Evolutionary conservation across 2,329 filamentous ascomycete species (phyloP), one percentile per base, ranked within the genome.

Genomic region (Pyrenophora seminiperda): DNA sequence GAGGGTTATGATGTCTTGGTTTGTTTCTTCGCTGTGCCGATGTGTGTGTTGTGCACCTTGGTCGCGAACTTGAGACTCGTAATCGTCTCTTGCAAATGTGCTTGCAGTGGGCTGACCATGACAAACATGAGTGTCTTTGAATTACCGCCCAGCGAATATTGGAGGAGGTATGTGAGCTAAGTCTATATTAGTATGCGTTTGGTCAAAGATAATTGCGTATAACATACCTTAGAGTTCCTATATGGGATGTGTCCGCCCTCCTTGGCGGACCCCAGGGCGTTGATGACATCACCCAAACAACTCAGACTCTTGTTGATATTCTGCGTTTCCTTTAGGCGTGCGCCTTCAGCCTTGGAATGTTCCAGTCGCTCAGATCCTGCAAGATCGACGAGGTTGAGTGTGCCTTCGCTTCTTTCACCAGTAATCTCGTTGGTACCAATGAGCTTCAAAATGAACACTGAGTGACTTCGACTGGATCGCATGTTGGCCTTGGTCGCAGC

Each of bases 71-170:
- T 88, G 73, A 99, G 80, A 79, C 91, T 97, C 36, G 92, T 96
- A 70, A 97, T 79, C 3, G 92, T 97, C 79, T 99, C 94, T 66
- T 88, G 89, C 58, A 97, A 79, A 76, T 97, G 94, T 5, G 86
- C 89, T 76, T 95, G 90, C 51, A 97, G 78, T 27, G 94, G 94
- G 62, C 89, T 94, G 48, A 96, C 89, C 92, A 97, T 97, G 71
- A 97, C 91, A 73, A 99, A 96, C 94, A 99, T 99, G 65, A 99
- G 86, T 0, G 94, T 99, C 77, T 97, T 96, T 62, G 89, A 94
- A 73, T 96, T 97, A 13, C 94, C 94, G 3, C 94, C 93, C 6
- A 99, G 79, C 3, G 91, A 96, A 69, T 94, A 95, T 83, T 97
- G 91, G 30, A 99, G 82, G 38, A 99, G 81, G 68, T 97, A 96